A percentile compares a stretch with the other conserved stretches of the same genome.
phyloP scores from a whole-genome alignment of 1,139 yeast species.

The Hemisphaericaspora subhashii region DNA sequence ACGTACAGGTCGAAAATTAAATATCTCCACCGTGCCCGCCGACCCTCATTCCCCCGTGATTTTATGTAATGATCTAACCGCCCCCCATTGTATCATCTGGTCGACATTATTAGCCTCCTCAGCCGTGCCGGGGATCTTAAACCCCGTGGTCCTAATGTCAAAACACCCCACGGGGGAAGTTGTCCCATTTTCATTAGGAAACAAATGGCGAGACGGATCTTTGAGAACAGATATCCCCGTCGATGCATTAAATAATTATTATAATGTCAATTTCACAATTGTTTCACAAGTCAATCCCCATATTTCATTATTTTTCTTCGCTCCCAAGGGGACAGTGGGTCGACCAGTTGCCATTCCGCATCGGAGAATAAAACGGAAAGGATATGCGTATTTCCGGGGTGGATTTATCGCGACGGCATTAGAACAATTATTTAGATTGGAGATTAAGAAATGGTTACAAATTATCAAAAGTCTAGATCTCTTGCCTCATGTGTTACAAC shows the following conservation, averaged over 20 bases:
- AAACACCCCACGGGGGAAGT: constrained; percentile 49
- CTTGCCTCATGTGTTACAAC: constrained; percentile 67
- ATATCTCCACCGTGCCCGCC: constrained; percentile 77
- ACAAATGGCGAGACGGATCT: constrained; percentile 75
- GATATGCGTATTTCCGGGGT: constrained; percentile 58
- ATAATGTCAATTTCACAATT: constrained; percentile 71
- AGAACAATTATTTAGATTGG: constrained; percentile 70
- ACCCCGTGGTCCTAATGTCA: constrained; percentile 81
- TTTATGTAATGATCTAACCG: constrained; percentile 71
- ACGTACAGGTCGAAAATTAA: constrained; percentile 68
- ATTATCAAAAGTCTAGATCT: constrained; percentile 65
- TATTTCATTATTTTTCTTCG: constrained; percentile 71
- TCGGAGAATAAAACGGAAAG: constrained; percentile 41
- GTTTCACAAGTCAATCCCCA: constrained; percentile 87
- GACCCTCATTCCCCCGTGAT: constrained; percentile 84
- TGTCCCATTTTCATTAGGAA: constrained; percentile 71
- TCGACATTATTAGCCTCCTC: constrained; percentile 73
- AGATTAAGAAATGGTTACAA: constrained; percentile 73
- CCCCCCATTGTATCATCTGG: constrained; percentile 86
- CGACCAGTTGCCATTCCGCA: constrained; percentile 64
- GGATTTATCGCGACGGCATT: constrained; percentile 75
- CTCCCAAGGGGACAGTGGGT: constrained; percentile 81
- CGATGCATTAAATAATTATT: constrained; percentile 69
- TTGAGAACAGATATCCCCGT: constrained; percentile 72
- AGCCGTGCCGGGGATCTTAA: constrained; percentile 83